Conservation (phyloP, 2,329 filamentous ascomycete genomes). For the Paraphoma sp. region DNA sequence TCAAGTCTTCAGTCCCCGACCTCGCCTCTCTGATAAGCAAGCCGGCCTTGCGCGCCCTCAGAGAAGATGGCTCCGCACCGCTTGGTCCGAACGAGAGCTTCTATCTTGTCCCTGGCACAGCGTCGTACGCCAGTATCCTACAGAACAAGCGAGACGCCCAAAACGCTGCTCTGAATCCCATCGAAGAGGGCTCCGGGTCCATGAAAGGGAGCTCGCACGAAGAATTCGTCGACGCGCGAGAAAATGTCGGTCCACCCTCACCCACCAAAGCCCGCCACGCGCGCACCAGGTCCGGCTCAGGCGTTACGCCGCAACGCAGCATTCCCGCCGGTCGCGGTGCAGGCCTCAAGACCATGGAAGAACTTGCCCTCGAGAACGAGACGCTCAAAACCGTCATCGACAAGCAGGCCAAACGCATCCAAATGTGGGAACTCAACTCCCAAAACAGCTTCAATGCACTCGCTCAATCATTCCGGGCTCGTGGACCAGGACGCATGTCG, state of each 20-base stretch:
- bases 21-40: constrained; percentile 83
- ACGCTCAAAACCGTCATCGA: constrained; percentile 85
- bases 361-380: constrained; percentile 86
- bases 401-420: constrained; percentile 83
- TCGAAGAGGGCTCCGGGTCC: constrained; percentile 48
- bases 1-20: constrained; percentile 69
- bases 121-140: constrained; percentile 91
- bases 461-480: constrained; percentile 73
- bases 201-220: constrained; percentile 57
- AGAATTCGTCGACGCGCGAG: constrained; percentile 87
- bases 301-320: constrained; percentile 34
- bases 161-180: constrained; percentile 46
- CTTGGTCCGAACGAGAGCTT: constrained; percentile 62
- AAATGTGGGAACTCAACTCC: constrained; percentile 90
- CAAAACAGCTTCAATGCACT: constrained; percentile 87
- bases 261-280: constrained; percentile 49
- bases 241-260: constrained; percentile 62
- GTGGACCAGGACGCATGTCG: constrained; percentile 21
- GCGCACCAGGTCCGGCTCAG: constrained; percentile 13
- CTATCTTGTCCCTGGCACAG: constrained; percentile 93
- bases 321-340: constrained; percentile 43
- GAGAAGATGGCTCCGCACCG: constrained; percentile 65
- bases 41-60: constrained; percentile 80
- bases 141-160: constrained; percentile 36
- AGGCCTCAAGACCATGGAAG: constrained; percentile 76